Base-by-base conservation (phyloP, 2,329 filamentous ascomycete species). In the Phaeoacremonium minimum region DNA sequence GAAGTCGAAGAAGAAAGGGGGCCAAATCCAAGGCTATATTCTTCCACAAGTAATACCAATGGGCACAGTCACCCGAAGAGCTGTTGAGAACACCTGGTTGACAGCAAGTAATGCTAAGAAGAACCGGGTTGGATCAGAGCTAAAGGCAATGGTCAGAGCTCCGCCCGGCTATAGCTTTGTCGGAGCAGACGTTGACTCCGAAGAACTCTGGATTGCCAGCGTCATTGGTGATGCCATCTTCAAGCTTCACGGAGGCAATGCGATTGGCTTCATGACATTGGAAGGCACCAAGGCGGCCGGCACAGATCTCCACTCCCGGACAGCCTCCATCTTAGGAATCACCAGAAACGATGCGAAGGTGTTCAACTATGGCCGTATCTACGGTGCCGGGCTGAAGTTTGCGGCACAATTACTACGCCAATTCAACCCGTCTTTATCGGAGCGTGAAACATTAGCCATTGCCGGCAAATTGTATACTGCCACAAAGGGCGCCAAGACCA, bases 311-410 rank as follows among this genome's bases (percentile, higher is more conserved):
- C 91, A 98, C 61, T 96, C 90, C 6, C 86, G 91, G 19, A 98
- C 93, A 18, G 94, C 93, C 2, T 74, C 76, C 6, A 98, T 98
- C 39, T 63, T 98, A 3, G 91, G 90, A 6, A 98, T 98, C 43
- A 94, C 88, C 3, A 78, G 93, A 43, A 96, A 96, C 52, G 82
- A 96, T 52, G 93, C 93, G 40, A 98, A 98, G 57, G 80, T 98
- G 1, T 98, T 98, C 71, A 98, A 98, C 58, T 98, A 98, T 51
- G 94, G 94, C 7, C 87, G 94, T 28, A 98, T 98, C 33, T 98
- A 98, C 53, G 94, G 93, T n/a, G 94, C 93, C 5, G 94, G 93
- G 0, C 67, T 97, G 34, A 95, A 89, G 49, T 98, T 98, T 55
- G 93, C 93, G 0, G 82, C 85, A 3, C 94, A 87, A 8, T 70